Base-by-base conservation (phyloP, 1,139 yeast genomes). In the Taphrina pruni region DNA sequence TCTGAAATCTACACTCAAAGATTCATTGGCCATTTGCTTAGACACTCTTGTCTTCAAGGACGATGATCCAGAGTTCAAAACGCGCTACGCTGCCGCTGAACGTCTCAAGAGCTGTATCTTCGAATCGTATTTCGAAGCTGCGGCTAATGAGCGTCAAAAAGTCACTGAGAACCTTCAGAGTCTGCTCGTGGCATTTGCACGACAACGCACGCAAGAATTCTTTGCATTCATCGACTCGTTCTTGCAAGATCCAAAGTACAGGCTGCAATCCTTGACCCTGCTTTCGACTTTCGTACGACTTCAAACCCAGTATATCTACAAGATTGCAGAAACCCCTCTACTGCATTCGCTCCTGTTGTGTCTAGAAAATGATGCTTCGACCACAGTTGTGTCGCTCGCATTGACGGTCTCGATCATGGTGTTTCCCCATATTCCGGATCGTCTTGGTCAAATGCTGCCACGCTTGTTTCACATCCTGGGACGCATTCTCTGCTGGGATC, bases 341-440 rank as follows among this genome's bases (percentile, higher is more conserved):
- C 80, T 84, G 70, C 75, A 75, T n/a, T 81, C 78, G 56, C 71
- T 87, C 6, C 75, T 84, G 61, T 76, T 78, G 56, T 80, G 84
- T 66, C 75, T 85, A 39, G 75, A 82, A 70, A 78, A 78, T 55
- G 91, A 87, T 73, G 76, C 78, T 20, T 80, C 84, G 54, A 80
- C 82, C 8, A 77, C 81, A 1, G 77, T 81, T 0, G 76, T 87
- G 20, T 78, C 81, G 41, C 77, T 83, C 7, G 80, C 84, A 1
- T 74, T 84, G 17, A 81, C 84, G 1, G 76, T 82, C 0, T 72
- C 87, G 64, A 81, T 84, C 6, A 86, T 87, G 88, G 70, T 84
- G 9, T 75, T 87, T 7, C 90, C 90, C 0, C 85, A 85, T 72
- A 76, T 85, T 1, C 80, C 84, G 69, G 77, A 78, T 39, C 77